These are phyloP conservation scores for Leccinellum rugosiceps DNA, from an alignment of 768 basidiomycete genomes.

Conservation along the genomic window DNA sequence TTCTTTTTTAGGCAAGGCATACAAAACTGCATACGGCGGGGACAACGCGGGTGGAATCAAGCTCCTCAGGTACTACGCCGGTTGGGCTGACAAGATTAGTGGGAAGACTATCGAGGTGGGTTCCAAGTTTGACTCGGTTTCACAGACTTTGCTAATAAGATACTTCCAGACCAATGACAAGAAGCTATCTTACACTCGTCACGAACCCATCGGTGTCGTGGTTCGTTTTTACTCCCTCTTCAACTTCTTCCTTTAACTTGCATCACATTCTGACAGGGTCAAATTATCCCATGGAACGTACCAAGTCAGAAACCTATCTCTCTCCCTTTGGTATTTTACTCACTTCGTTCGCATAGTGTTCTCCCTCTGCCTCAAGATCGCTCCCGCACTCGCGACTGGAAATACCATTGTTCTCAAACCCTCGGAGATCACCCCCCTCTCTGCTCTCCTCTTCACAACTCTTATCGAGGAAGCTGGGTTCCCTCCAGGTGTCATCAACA, in stretches of 20 bases:
- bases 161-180: background rate
- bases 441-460: conserved; percentile 5
- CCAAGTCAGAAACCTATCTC: background rate
- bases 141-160: background rate
- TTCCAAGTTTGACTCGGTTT: background rate
- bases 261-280: conserved; percentile 1
- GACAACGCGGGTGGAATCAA: conserved; percentile 1
- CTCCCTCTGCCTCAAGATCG: conserved; percentile 7
- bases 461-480: conserved; percentile 8
- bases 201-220: conserved; percentile 12
- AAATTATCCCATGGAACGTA: conserved; percentile 13
- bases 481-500: conserved; percentile 7
- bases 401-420: conserved; percentile 12
- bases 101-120: conserved; percentile 7
- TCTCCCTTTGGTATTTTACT: background rate
- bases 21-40: background rate
- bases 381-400: conserved; percentile 9
- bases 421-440: conserved; percentile 8
- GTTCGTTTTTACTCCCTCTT: background rate
- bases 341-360: background rate
- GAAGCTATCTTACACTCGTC: conserved; percentile 8
- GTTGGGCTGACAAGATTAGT: conserved; percentile 13
- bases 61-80: conserved; percentile 9
- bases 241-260: background rate
- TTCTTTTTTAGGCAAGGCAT: conserved; percentile 4